phyloP scores from a whole-genome alignment of 352 stramenopile species.

The Phytophthora podocarpi region DNA sequence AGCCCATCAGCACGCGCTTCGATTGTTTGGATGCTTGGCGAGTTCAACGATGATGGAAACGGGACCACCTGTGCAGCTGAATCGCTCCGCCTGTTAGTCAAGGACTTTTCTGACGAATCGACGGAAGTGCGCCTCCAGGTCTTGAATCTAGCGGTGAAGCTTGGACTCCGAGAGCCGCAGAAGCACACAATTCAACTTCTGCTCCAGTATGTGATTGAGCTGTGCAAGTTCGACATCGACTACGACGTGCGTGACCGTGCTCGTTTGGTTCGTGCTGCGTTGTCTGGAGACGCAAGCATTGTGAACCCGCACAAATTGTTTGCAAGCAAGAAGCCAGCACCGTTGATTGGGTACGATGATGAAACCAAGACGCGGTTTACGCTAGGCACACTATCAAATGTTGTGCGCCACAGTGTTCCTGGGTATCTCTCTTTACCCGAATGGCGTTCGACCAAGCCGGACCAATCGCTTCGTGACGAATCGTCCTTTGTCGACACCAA shows the following conservation, averaged over 20 bases:
- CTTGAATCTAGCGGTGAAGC: conserved; percentile 93
- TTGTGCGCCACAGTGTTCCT: conserved; percentile 84
- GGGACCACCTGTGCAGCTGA: conserved; percentile 79
- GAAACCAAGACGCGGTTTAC: conserved; percentile 78
- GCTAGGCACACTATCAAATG: conserved; percentile 87
- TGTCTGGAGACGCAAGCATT: conserved; percentile 61
- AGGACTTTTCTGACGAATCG: conserved; percentile 88
- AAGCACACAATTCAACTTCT: conserved; percentile 81
- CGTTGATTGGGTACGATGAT: conserved; percentile 75
- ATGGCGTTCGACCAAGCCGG: conserved; percentile 75
- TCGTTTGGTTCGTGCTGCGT: conserved; percentile 79
- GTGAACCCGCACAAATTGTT: conserved; percentile 82
- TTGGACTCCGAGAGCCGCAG: conserved; percentile 74
- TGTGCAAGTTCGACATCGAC: conserved; percentile 93
- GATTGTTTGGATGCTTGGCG: conserved; percentile 93
- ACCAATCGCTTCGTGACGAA: conserved; percentile 81
- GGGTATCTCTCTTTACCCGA: conserved; percentile 80
- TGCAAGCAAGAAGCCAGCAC: conserved; percentile 78
- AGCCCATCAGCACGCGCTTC: conserved; percentile 82
- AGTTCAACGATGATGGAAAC: conserved; percentile 83
- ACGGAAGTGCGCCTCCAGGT: conserved; percentile 90
- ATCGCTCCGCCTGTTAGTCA: conserved; percentile 85
- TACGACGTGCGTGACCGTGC: conserved; percentile 93
- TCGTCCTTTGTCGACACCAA: conserved; percentile 50
- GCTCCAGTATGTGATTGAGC: conserved; percentile 91